A percentile compares a stretch with the other conserved stretches of the same genome.
phyloP scores from a whole-genome alignment of 768 basidiomycete genomes.

The Clathrus columnatus region DNA sequence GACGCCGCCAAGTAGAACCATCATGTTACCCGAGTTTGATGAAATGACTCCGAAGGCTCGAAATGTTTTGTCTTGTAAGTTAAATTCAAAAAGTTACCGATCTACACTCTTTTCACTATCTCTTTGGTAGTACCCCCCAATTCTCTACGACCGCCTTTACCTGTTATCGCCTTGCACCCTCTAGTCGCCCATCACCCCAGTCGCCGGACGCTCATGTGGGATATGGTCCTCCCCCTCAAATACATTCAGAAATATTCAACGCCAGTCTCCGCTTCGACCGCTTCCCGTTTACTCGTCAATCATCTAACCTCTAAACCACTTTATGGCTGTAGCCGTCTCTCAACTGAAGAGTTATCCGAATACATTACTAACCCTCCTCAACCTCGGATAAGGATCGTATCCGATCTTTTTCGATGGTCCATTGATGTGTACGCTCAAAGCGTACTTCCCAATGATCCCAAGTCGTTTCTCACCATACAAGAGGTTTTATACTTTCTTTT shows the following conservation, averaged over 20 bases:
- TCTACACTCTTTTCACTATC: not conserved
- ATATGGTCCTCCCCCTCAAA: not conserved
- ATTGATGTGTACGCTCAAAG: constrained; percentile 25
- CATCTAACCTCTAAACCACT: not conserved
- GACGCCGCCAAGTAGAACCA: constrained; percentile 3
- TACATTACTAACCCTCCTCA: constrained; percentile 49
- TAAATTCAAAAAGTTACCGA: not conserved
- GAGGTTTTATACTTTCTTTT: constrained; percentile 56
- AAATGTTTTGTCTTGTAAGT: constrained; percentile 4
- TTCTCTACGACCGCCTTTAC: not conserved
- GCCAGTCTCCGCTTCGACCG: not conserved
- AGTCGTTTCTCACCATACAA: constrained; percentile 2
- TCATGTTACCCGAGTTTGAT: not conserved
- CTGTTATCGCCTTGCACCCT: not conserved
- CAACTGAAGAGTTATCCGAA: constrained; percentile 38
- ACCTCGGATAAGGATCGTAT: constrained; percentile 46
- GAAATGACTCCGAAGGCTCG: not conserved
- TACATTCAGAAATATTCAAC: not conserved
- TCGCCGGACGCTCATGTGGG: constrained; percentile 2
- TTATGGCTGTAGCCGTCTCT: constrained; percentile 21
- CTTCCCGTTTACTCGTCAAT: not conserved
- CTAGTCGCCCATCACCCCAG: constrained; percentile 1
- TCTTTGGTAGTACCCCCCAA: constrained; percentile 1
- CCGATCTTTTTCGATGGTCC: constrained; percentile 57
- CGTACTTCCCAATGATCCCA: not conserved